Conservation (phyloP, 2,329 filamentous ascomycete species). For the Aspergillus vadensis region DNA sequence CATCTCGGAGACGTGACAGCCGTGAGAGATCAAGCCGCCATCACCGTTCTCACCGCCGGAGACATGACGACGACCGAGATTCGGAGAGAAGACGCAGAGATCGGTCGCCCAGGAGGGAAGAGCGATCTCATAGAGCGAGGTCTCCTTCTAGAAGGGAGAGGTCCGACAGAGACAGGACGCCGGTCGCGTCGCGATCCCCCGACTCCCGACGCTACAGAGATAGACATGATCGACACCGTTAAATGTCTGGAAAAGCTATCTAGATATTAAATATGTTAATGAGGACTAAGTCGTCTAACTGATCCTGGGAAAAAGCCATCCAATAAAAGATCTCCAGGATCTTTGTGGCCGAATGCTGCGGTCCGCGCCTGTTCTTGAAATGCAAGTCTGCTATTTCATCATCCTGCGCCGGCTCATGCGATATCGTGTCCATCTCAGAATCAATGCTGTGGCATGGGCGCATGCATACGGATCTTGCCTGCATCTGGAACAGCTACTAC, state of each 20-base stretch:
- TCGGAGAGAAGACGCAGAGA: slow-evolving; percentile 34
- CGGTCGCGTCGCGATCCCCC: slow-evolving; percentile 33
- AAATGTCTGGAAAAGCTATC: slow-evolving; percentile 16
- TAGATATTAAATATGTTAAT: slow-evolving; percentile 10
- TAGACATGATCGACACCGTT: slow-evolving; percentile 36
- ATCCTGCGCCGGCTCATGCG: background rate
- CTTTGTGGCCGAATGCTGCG: background rate
- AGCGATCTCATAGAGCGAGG: slow-evolving; percentile 25
- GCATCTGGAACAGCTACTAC: background rate
- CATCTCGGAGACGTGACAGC: slow-evolving; percentile 34
- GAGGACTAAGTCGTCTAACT: background rate
- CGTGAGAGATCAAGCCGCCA: slow-evolving; percentile 47
- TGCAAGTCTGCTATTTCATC: background rate
- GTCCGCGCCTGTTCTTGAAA: background rate
- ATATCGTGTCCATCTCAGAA: background rate
- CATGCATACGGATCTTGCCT: background rate
- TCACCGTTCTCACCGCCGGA: slow-evolving; percentile 44
- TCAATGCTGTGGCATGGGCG: background rate
- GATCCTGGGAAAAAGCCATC: background rate
- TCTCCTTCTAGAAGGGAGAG: slow-evolving; percentile 32
- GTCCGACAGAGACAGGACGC: slow-evolving; percentile 30
- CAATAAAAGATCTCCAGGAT: background rate
- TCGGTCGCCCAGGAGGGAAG: slow-evolving; percentile 30
- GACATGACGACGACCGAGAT: slow-evolving; percentile 33
- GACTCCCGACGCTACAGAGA: slow-evolving; percentile 31